These are phyloP conservation scores for Jacaranda mimosifolia DNA, from an alignment of 257 asterid genomes.

Conservation along the genomic window DNA sequence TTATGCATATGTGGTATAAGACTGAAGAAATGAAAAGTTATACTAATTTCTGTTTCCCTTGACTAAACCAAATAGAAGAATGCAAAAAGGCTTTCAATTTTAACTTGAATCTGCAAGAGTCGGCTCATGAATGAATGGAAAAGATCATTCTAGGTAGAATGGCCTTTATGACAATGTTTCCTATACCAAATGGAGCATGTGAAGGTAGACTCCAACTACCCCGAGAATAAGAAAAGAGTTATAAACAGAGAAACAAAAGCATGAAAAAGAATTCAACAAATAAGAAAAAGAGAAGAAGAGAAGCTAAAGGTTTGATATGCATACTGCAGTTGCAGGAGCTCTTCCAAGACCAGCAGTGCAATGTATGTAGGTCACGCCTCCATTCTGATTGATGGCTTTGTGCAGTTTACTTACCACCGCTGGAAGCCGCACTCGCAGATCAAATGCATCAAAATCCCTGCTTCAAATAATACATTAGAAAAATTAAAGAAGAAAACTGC, in stretches of 20 bases:
- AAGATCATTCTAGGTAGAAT: no score
- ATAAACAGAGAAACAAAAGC: not conserved
- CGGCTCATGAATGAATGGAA: no score
- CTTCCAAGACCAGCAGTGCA: slow-evolving; percentile 99
- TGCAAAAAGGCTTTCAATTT: no score
- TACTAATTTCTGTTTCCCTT: no score
- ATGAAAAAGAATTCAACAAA: not conserved
- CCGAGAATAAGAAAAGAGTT: not conserved
- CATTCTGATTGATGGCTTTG: slow-evolving; percentile 69
- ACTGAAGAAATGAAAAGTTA: no score
- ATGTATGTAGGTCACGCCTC: slow-evolving; percentile 92
- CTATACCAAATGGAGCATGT: not conserved
- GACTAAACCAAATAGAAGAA: no score
- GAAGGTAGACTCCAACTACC: not conserved
- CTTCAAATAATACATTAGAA: slow-evolving; percentile 23
- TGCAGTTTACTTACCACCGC: slow-evolving; percentile 85
- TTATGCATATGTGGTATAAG: not conserved
- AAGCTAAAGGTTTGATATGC: slow-evolving; percentile 34
- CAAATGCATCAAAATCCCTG: slow-evolving; percentile 98
- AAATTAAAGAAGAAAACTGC: not conserved
- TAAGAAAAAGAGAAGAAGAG: not conserved
- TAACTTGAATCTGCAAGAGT: no score
- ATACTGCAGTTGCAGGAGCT: slow-evolving; percentile 95
- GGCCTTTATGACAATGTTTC: no score
- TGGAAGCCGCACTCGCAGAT: slow-evolving; percentile 86